Conservation (phyloP, 1,139 yeast species). For the Eremothecium coryli region DNA sequence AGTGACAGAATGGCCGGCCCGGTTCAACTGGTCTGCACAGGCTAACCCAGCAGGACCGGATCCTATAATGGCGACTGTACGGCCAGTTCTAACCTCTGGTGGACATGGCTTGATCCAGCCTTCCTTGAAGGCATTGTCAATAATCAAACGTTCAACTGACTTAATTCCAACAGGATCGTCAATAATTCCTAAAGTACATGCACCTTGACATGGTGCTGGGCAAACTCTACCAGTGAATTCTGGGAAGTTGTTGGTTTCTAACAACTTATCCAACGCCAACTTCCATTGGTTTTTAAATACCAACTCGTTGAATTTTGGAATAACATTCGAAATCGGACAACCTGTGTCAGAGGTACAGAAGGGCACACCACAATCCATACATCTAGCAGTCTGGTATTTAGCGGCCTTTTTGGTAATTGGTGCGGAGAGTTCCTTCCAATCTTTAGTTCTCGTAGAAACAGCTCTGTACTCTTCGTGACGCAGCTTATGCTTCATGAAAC, state of each 20-base stretch:
- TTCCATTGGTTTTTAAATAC: slow-evolving; percentile 94
- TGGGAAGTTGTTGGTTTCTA: slow-evolving; percentile 97
- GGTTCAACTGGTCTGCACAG: slow-evolving; percentile 92
- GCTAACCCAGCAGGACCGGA: slow-evolving; percentile 98
- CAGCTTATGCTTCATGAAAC: slow-evolving; percentile 89
- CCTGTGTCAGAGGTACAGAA: slow-evolving; percentile 98
- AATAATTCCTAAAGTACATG: slow-evolving; percentile 90
- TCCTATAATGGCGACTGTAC: slow-evolving; percentile 77
- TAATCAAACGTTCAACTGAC: slow-evolving; percentile 91
- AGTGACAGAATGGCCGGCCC: slow-evolving; percentile 87
- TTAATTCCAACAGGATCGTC: slow-evolving; percentile 96
- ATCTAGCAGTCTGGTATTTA: slow-evolving; percentile 90
- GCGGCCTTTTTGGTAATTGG: slow-evolving; percentile 81
- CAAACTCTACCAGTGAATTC: slow-evolving; percentile 97
- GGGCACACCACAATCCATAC: slow-evolving; percentile 99
- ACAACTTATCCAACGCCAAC: slow-evolving; percentile 82
- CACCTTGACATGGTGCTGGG: slow-evolving; percentile 99
- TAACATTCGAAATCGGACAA: slow-evolving; percentile 93
- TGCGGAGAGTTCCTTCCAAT: slow-evolving; percentile 86
- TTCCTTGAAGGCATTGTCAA: slow-evolving; percentile 91
- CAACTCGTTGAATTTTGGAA: slow-evolving; percentile 96
- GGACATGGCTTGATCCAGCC: slow-evolving; percentile 92
- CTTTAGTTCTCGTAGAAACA: slow-evolving; percentile 66
- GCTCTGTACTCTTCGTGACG: slow-evolving; percentile 81
- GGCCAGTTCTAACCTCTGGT: slow-evolving; percentile 75